A percentile compares a stretch with the other conserved stretches of the same genome.
These are phyloP conservation scores for Salix purpurea DNA, from an alignment of 345 rosid species.

Conservation along the genomic window DNA sequence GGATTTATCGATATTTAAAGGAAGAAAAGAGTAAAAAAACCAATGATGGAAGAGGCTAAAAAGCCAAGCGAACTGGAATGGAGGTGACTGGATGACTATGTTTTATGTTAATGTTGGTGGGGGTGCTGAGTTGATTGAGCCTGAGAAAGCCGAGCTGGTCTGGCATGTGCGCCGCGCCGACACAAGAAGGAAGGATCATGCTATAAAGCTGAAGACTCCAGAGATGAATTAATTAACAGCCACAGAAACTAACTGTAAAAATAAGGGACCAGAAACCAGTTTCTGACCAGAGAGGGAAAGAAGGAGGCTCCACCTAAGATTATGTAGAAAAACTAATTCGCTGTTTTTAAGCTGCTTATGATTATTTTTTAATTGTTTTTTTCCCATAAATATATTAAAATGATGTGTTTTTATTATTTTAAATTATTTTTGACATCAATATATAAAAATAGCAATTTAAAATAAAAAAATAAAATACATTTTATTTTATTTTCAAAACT, in stretches of 20 bases:
- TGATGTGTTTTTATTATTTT: too few relatives aligned
- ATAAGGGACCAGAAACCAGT: neutral
- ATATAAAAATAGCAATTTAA: too few relatives aligned
- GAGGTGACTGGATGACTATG: neutral
- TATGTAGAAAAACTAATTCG: neutral
- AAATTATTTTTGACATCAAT: too few relatives aligned
- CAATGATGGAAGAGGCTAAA: neutral
- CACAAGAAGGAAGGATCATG: neutral
- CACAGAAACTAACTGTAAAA: slow-evolving; percentile 15
- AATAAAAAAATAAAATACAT: too few relatives aligned
- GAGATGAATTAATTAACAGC: slow-evolving; percentile 17
- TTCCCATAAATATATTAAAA: too few relatives aligned
- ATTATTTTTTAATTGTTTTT: too few relatives aligned
- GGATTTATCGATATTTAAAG: neutral
- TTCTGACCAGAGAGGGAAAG: neutral
- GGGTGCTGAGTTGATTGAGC: slow-evolving; percentile 8
- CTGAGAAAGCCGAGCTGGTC: neutral
- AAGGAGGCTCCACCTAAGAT: slow-evolving; percentile 27
- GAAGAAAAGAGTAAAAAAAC: neutral
- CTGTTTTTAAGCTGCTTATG: too few relatives aligned
- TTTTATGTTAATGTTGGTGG: too few relatives aligned
- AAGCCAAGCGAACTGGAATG: neutral
- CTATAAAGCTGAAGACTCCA: slow-evolving; percentile 6
- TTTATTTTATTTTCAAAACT: too few relatives aligned
- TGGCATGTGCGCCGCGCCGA: slow-evolving; percentile 2